A percentile compares a stretch with the other conserved stretches of the same genome.
These are phyloP conservation scores for Fusarium sp. DNA, from an alignment of 2,329 filamentous ascomycete genomes.

Conservation along the genomic window DNA sequence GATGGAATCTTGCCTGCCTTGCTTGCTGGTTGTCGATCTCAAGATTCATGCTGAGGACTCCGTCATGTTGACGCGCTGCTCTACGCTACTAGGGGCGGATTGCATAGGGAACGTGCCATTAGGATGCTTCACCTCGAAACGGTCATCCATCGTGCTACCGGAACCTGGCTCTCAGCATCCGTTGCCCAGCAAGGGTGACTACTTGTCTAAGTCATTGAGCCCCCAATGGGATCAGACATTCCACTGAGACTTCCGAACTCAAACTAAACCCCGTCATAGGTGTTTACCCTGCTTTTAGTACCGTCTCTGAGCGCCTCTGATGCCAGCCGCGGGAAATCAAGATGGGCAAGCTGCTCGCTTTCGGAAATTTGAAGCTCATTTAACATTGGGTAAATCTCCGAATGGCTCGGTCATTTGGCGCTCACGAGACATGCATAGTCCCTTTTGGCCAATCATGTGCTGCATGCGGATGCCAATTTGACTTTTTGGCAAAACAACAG, in stretches of 20 bases:
- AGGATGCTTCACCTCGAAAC: neutral
- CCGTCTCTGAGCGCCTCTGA: neutral
- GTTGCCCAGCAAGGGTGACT: conserved; percentile 24
- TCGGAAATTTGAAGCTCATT: conserved; percentile 43
- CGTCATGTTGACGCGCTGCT: neutral
- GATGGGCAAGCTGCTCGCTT: conserved; percentile 19
- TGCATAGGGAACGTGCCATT: neutral
- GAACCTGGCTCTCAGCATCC: neutral
- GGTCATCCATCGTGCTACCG: neutral
- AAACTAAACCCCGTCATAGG: conserved; percentile 18
- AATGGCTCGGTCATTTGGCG: conserved; percentile 25
- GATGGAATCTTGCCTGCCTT: neutral
- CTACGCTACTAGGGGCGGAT: neutral
- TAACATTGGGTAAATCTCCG: conserved; percentile 36
- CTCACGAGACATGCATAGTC: conserved; percentile 31
- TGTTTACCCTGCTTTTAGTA: conserved; percentile 25
- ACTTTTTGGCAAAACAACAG: conserved; percentile 4
- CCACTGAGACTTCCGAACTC: conserved; percentile 8
- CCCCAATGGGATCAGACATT: conserved; percentile 10
- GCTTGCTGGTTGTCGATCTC: neutral
- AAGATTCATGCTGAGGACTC: neutral
- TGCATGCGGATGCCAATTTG: conserved; percentile 17
- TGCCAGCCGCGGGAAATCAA: neutral
- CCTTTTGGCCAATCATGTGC: conserved; percentile 31
- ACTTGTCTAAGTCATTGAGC: conserved; percentile 10